These are phyloP conservation scores for Phaffomyces thermotolerans DNA, from an alignment of 805 yeast species.

Conservation along the genomic window DNA sequence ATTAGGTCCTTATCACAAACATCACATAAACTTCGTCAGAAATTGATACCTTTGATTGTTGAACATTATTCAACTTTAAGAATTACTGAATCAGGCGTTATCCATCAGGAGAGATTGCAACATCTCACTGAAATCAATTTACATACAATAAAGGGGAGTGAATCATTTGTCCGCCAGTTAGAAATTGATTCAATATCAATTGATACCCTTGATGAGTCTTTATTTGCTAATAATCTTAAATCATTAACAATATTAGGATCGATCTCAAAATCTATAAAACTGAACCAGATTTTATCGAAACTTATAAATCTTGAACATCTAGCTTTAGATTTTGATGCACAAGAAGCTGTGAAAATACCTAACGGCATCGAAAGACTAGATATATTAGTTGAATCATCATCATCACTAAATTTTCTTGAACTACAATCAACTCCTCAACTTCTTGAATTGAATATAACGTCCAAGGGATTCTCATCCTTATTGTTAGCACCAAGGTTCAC, in stretches of 20 bases:
- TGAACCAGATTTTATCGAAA: neutral
- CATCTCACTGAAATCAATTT: neutral
- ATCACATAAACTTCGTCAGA: constrained; percentile 7
- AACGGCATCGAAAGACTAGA: neutral
- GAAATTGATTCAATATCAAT: neutral
- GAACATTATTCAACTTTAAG: constrained; percentile 11
- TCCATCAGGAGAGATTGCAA: neutral
- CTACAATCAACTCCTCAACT: neutral
- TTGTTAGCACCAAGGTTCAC: neutral
- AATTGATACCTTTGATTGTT: constrained; percentile 4
- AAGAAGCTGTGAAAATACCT: neutral
- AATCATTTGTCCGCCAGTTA: constrained; percentile 7
- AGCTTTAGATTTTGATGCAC: constrained; percentile 3
- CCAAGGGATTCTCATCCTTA: neutral
- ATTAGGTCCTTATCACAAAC: constrained; percentile 8
- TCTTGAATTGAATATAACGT: neutral
- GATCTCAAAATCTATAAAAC: neutral
- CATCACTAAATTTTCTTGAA: neutral
- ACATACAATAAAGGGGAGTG: neutral
- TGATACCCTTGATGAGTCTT: neutral
- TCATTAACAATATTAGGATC: constrained; percentile 15
- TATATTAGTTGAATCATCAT: neutral
- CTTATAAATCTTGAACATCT: constrained; percentile 6
- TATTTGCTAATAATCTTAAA: constrained; percentile 3
- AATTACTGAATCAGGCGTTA: constrained; percentile 4